Evolutionary conservation across 1,284 basidiomycete genomes (phyloP), one percentile per base, ranked within the genome.

Genomic region (Kwoniella shivajii): DNA sequence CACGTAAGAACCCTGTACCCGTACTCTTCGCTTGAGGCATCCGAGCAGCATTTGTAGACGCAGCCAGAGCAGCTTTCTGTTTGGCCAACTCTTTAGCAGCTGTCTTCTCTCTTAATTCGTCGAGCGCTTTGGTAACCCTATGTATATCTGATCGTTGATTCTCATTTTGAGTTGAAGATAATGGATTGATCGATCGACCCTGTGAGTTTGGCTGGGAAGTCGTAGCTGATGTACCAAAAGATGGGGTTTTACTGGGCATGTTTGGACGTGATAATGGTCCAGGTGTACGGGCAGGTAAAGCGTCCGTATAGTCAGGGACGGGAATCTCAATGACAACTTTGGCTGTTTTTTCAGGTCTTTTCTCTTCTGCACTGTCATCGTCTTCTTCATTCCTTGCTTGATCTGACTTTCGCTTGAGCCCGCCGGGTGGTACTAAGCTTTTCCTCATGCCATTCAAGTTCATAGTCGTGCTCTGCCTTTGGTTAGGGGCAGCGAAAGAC

Each of bases 351-450:
- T 71, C 71, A 3, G 71, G 65, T 47, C 49, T 45, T 31, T 59
- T 61, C 13, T 57, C 56, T 6, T 63, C 56, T n/a, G 56, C 52
- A 16, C 60, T 61, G 18, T 50, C 61, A 11, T 64, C 65, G 11
- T 55, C 54, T 24, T 61, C 60, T 11, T 59, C 58, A 1, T 54
- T 54, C 10, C 57, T 10, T 4, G 60, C 68, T 16, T 65, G 64
- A 4, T 69, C 67, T 6, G 71, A 73, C 57, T 74, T 74, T 31
- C 73, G 64, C 63, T 75, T 75, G 10, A 69, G 45, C 0, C 59
- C 60, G 45, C 64, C 65, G 11, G 63, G 16, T 13, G 67, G 69
- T 16, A 54, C 67, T 20, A 71, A 49, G 47, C 69, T 71, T 59
- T 73, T 71, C 38, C 69, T 20, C 36, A 61, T 24, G 18, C 57